Conservation (phyloP, 2,329 filamentous ascomycete genomes). For the Ceratocystis destructans region DNA sequence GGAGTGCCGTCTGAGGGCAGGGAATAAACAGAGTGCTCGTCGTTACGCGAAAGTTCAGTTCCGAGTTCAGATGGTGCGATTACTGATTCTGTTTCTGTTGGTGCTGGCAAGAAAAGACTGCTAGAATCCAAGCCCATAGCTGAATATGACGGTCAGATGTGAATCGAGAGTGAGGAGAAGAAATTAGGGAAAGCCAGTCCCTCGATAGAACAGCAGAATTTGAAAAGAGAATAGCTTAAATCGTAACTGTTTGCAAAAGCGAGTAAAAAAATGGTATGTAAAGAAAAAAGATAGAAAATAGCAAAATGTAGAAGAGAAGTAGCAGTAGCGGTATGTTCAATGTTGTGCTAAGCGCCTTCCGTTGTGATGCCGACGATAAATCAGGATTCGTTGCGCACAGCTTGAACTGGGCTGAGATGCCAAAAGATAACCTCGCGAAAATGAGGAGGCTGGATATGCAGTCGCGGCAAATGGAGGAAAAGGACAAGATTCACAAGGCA, state of each 20-base stretch:
- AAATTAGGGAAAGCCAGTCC: constrained; percentile 14
- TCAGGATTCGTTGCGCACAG: background rate
- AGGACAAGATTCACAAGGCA: background rate
- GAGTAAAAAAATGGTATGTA: background rate
- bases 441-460: constrained; percentile 3
- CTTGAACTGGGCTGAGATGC: constrained; percentile 1
- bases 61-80: constrained; percentile 44
- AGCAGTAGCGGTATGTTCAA: background rate
- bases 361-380: background rate
- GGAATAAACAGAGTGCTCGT: constrained; percentile 62
- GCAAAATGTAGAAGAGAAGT: background rate
- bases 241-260: background rate
- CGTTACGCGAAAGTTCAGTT: constrained; percentile 55
- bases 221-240: background rate
- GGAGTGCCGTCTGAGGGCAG: constrained; percentile 79
- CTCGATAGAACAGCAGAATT: background rate
- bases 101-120: constrained; percentile 56
- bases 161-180: constrained; percentile 17
- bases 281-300: background rate
- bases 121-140: constrained; percentile 43
- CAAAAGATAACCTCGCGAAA: background rate
- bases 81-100: constrained; percentile 45
- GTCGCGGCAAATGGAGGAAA: background rate
- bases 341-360: background rate
- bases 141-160: background rate